Evolutionary conservation across 331 rosid genomes (phyloP).

Genomic region (Stylosanthes scabra): DNA sequence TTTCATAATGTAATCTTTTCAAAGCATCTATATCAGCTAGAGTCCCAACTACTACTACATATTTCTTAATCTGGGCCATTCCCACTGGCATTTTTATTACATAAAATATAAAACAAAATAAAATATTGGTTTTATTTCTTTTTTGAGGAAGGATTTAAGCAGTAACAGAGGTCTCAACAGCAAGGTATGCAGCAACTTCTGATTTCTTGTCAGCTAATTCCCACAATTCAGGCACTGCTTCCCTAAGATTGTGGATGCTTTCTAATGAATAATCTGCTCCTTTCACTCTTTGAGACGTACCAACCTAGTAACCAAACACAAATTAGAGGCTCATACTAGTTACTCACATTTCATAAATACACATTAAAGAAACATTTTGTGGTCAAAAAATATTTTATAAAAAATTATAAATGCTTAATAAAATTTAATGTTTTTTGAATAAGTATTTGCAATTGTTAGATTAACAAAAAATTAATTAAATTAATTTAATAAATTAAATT

Average conservation of each 20-base stretch:
- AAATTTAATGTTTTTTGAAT: too few species aligned
- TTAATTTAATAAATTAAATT: too few species aligned
- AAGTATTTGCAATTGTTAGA: too few species aligned
- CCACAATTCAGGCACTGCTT: slow-evolving; percentile 84
- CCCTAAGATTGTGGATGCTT: slow-evolving; percentile 84
- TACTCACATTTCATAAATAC: too few species aligned
- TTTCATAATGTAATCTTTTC: slow-evolving; percentile 37
- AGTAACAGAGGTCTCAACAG: slow-evolving; percentile 87
- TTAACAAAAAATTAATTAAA: not conserved
- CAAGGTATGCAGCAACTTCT: slow-evolving; percentile 57
- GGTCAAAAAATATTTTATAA: too few species aligned
- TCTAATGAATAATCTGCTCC: slow-evolving; percentile 91
- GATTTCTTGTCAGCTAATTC: slow-evolving; percentile 58
- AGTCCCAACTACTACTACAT: not conserved
- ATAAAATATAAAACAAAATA: too few species aligned
- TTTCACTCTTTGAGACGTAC: slow-evolving; percentile 62
- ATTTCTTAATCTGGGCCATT: slow-evolving; percentile 18
- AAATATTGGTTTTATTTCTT: not conserved
- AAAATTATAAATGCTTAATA: too few species aligned
- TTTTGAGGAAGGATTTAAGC: slow-evolving; percentile 44
- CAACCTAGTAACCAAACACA: slow-evolving; percentile 46
- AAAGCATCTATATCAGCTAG: slow-evolving; percentile 42
- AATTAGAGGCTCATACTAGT: not conserved
- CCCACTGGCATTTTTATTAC: not conserved
- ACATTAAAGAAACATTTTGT: too few species aligned